Evolutionary conservation across 225 moss, liverwort and hornwort genomes (phyloP), one percentile per base, ranked within the genome.

Genomic region (Bryoerythrophyllum caledonicum): DNA sequence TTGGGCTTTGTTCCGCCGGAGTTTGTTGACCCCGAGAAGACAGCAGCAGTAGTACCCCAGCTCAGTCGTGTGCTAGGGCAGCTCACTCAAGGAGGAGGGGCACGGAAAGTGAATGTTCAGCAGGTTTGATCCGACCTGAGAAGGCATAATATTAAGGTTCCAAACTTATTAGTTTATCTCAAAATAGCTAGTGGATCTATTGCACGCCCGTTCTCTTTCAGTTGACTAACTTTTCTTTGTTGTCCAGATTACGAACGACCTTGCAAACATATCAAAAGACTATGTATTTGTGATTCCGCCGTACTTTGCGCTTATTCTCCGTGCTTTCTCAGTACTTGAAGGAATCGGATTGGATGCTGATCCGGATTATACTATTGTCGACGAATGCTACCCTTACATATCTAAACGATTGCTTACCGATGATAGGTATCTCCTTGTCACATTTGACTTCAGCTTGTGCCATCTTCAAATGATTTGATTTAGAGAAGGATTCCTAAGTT

Each of bases 261-360:
- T 95, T 74, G 83, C 89, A 26, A 91, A 86, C 65, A 95, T 95
- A 51, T 77, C 94, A 12, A 91, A 95, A 75, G 94, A 95, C 67
- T 95, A 91, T 57, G 94, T 95, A 10, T 95, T 95, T 72, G 94
- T 95, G 28, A 89, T 95, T 60, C 94, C 94, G 35, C 92, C 92
- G 4, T 95, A 95, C 74, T 95, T 95, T 71, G 91, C 92, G 27
- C 91, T 95, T 52, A 95, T 92, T 60, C 82, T 95, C 12, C 83
- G 94, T 77, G 94, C 94, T 44, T 95, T 95, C 74, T 95, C 94
- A 56, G 94, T 95, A 67, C 79, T 95, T 51, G 94, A 95, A 68
- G 94, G 94, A 43, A 95, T 95, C 57, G 94, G 94, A 70, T 73
- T 95, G 67, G 94, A 95, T 78, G 92, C 89, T 56, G 92, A 95